Percentiles rank a stretch among this genome's conserved stretches.
Evolutionary conservation across 345 rosid species (phyloP).

Genomic region (Pugionium cornutum): DNA sequence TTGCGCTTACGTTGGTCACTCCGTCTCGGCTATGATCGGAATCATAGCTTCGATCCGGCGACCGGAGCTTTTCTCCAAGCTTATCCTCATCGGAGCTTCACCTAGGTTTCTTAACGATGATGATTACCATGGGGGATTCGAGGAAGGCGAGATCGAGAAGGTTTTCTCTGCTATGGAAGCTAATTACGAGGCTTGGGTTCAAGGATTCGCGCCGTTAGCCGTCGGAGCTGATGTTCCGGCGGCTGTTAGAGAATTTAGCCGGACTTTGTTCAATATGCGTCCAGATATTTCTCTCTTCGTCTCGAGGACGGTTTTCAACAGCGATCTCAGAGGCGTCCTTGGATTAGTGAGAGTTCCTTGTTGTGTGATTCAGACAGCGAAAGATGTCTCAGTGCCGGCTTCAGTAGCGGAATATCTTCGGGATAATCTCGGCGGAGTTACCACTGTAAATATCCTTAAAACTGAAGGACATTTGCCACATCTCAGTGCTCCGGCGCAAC

Average conservation of each 20-base stretch:
- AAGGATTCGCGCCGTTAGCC: conserved; percentile 67
- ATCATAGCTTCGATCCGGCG: conserved; percentile 78
- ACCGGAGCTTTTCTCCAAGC: conserved; percentile 76
- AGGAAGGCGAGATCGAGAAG: conserved; percentile 57
- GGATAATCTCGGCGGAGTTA: conserved; percentile 67
- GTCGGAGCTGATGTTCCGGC: conserved; percentile 82
- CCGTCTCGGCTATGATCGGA: conserved; percentile 89
- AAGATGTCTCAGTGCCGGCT: conserved; percentile 62
- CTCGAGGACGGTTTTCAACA: conserved; percentile 56
- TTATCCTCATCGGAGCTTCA: conserved; percentile 75
- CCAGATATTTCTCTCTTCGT: conserved; percentile 78
- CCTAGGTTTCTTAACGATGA: conserved; percentile 72
- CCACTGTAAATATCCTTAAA: conserved; percentile 58
- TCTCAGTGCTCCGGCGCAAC: conserved; percentile 64
- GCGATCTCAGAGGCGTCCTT: conserved; percentile 69
- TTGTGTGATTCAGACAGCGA: conserved; percentile 68
- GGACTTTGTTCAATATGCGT: conserved; percentile 88
- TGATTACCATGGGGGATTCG: conserved; percentile 80
- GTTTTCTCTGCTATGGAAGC: conserved; percentile 76
- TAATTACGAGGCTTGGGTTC: conserved; percentile 82
- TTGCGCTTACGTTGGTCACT: conserved; percentile 81
- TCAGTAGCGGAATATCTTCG: conserved; percentile 66
- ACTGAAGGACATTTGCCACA: conserved; percentile 92
- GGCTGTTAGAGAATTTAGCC: conserved; percentile 80
- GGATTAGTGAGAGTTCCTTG: conserved; percentile 66